Conservation (phyloP, 805 yeast species). For the Priceomyces melissophilus region DNA sequence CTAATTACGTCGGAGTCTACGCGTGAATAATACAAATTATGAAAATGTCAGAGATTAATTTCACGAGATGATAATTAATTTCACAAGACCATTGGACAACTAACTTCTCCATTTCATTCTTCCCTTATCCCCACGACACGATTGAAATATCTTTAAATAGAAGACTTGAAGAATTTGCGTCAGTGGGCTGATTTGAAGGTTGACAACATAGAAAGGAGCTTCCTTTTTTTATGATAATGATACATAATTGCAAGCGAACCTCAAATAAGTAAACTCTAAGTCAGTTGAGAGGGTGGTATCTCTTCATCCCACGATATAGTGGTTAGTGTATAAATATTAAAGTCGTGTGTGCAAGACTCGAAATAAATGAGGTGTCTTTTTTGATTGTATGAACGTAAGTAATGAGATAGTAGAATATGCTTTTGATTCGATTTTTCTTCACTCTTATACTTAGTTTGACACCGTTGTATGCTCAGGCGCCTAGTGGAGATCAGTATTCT, state of each 20-base stretch:
- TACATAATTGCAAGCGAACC: too few relatives aligned
- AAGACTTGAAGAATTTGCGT: neutral
- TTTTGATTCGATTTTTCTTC: neutral
- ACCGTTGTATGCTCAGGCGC: neutral
- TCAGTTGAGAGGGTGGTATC: too few relatives aligned
- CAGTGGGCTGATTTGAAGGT: neutral
- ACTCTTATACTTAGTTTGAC: neutral
- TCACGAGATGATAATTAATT: neutral
- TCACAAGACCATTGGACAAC: neutral
- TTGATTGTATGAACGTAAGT: too few relatives aligned
- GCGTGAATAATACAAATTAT: constrained; percentile 15
- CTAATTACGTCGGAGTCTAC: constrained; percentile 44
- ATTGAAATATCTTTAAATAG: neutral
- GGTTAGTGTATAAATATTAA: too few relatives aligned
- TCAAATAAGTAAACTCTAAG: too few relatives aligned
- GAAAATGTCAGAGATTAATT: neutral
- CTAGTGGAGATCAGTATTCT: constrained; percentile 29
- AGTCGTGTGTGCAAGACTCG: too few relatives aligned
- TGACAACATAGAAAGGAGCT: neutral
- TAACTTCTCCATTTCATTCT: neutral
- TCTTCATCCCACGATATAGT: too few relatives aligned
- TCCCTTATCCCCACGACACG: neutral
- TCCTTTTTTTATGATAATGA: too few relatives aligned
- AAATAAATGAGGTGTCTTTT: too few relatives aligned
- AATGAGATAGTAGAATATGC: neutral